phyloP scores from a whole-genome alignment of 2,329 filamentous ascomycete genomes.

The Fusarium humuli region DNA sequence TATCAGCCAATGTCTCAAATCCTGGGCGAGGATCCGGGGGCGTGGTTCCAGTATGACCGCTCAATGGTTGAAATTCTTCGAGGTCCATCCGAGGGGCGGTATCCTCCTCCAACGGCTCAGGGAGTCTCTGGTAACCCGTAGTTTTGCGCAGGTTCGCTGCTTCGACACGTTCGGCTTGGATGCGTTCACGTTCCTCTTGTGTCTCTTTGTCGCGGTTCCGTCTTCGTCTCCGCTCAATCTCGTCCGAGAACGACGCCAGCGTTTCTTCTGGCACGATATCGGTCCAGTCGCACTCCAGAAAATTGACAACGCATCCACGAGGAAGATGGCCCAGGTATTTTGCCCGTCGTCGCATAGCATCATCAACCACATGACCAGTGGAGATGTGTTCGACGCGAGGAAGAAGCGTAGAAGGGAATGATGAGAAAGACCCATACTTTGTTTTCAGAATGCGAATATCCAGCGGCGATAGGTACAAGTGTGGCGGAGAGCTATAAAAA shows the following conservation, averaged over 20 bases:
- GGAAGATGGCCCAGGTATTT: conserved; percentile 91
- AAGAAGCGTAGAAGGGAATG: conserved; percentile 86
- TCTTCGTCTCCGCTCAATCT: conserved; percentile 81
- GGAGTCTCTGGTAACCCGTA: conserved; percentile 54
- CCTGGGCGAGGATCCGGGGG: conserved; percentile 69
- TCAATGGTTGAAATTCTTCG: conserved; percentile 75
- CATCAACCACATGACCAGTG: conserved; percentile 87
- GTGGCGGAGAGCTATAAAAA: conserved; percentile 88
- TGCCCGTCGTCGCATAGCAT: conserved; percentile 82
- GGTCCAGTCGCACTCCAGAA: conserved; percentile 95
- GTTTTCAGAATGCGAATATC: conserved; percentile 94
- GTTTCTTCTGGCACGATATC: conserved; percentile 83
- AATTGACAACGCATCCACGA: conserved; percentile 89
- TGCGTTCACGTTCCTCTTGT: conserved; percentile 85
- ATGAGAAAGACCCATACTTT: conserved; percentile 84
- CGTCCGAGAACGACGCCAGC: conserved; percentile 78
- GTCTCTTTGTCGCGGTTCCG: conserved; percentile 84
- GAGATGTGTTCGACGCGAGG: conserved; percentile 91
- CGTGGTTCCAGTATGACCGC: conserved; percentile 61
- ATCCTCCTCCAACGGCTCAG: conserved; percentile 55
- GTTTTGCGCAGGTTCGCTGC: conserved; percentile 73
- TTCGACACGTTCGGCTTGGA: conserved; percentile 84
- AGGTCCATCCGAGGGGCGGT: conserved; percentile 58
- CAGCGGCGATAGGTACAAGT: conserved; percentile 89
- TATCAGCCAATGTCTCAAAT: conserved; percentile 77